Evolutionary conservation across 805 yeast species (phyloP), one percentile per base, ranked within the genome.

Genomic region (Debaryomyces hansenii): DNA sequence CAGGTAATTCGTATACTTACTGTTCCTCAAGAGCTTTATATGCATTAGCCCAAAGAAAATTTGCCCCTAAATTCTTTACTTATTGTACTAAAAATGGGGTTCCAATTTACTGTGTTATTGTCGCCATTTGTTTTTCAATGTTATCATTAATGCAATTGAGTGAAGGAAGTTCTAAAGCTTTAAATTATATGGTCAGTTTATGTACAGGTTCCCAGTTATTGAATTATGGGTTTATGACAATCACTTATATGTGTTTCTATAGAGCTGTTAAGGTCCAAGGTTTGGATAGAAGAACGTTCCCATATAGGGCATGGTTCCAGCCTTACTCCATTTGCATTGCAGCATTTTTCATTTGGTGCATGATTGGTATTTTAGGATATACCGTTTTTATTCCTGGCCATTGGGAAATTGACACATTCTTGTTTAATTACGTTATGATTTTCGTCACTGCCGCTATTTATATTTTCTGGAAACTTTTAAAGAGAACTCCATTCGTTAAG

Each of bases 1-100:
- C 96, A 2, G 96, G 96, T 44, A 88, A 88, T 62, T 85, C 92
- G 1, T 85, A 83, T 61, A 79, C 87, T 31, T 87, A 80, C 59
- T 83, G 90, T 49, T 84, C 92, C 0, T 79, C 90, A 6, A 66
- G 82, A 59, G 73, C 87, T 0, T 68, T 88, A 18, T 83, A 83
- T 60, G 89, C 89, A 2, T 69, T 87, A 63, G 86, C 94, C 0
- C 64, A 79, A 27, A 81, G 79, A 55, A 90, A 92, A 0, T 78
- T 80, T 50, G 92, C 94, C 1, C 96, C 96, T 9, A 69, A 69
- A 33, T 53, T 86, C 37, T 86, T 89, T 53, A 67, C 79, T 10
- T 70, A 67, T 50, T 85, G 92, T 57, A 62, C 63, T 9, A 75
- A 72, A 40, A 72, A 76, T 37, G 96, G 96, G 47, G 85, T 85